These are phyloP conservation scores for Colletotrichum paranaense DNA, from an alignment of 2,329 filamentous ascomycete species.

Conservation along the genomic window DNA sequence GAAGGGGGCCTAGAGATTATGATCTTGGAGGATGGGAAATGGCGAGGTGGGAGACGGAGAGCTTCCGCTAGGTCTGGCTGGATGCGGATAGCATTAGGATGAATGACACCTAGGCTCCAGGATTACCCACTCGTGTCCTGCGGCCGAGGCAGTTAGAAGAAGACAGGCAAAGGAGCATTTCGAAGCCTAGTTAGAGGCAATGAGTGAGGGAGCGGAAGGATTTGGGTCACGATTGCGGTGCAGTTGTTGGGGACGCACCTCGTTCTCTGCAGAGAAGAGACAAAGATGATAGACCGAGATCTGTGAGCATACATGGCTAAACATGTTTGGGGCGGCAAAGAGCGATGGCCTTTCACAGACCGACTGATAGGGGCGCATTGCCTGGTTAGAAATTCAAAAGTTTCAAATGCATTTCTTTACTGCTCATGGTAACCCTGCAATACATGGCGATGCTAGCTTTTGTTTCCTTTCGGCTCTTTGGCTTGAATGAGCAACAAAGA, in stretches of 20 bases:
- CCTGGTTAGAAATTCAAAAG: constrained; percentile 2
- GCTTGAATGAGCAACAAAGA: not conserved
- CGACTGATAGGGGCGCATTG: not conserved
- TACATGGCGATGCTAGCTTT: not conserved
- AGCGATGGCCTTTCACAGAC: not conserved
- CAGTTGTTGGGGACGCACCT: not conserved
- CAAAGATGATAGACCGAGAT: constrained; percentile 9
- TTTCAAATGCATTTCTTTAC: not conserved
- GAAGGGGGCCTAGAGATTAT: not conserved
- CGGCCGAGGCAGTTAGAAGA: not conserved
- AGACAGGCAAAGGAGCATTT: not conserved
- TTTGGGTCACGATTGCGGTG: not conserved
- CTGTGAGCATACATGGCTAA: not conserved
- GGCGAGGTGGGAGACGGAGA: not conserved
- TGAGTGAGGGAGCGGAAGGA: not conserved
- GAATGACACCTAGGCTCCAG: not conserved
- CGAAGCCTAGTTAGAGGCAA: not conserved
- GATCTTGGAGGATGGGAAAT: not conserved
- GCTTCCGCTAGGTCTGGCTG: not conserved
- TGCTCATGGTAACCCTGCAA: not conserved
- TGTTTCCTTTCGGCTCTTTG: not conserved
- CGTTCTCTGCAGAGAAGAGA: not conserved
- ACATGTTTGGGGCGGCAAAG: not conserved
- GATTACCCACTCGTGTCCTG: not conserved
- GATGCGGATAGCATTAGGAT: not conserved